Conservation (phyloP, 768 basidiomycete species). For the Lepiota subincarnata region DNA sequence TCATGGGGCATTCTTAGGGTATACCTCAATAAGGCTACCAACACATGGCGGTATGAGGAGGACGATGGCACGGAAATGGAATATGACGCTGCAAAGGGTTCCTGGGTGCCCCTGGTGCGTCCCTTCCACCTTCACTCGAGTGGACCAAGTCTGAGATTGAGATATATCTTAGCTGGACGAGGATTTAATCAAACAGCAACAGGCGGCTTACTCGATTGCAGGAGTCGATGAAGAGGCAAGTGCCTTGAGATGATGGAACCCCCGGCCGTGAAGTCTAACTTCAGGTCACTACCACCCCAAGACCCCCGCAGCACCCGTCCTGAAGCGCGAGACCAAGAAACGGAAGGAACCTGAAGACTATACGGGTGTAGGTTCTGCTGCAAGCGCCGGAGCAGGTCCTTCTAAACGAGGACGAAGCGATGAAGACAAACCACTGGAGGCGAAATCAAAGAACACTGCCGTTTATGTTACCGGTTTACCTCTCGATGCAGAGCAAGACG, state of each 20-base stretch:
- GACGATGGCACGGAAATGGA: conserved; percentile 90
- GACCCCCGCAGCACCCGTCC: conserved; percentile 85
- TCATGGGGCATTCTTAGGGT: conserved; percentile 41
- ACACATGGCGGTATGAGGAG: conserved; percentile 87
- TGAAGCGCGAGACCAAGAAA: conserved; percentile 77
- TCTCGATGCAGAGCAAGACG: conserved; percentile 63
- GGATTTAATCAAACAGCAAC: conserved; percentile 81
- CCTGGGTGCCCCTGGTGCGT: conserved; percentile 85
- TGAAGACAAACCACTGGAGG: conserved; percentile 40
- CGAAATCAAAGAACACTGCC: conserved; percentile 87
- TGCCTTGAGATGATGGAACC: conserved; percentile 14
- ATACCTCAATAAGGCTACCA: conserved; percentile 69
- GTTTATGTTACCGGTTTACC: conserved; percentile 88
- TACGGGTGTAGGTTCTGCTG: conserved; percentile 46
- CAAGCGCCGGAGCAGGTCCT: conserved; percentile 36
- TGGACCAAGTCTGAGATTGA: conserved; percentile 5
- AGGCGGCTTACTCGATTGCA: conserved; percentile 88
- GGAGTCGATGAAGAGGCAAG: conserved; percentile 94
- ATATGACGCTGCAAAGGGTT: conserved; percentile 70
- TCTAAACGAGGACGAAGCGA: conserved; percentile 69
- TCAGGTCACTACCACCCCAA: conserved; percentile 27
- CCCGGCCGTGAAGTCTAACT: conserved; percentile 11
- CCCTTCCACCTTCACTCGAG: neutral
- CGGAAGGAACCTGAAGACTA: conserved; percentile 72
- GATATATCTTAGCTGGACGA: conserved; percentile 66